Percentiles rank a stretch among this genome's conserved stretches.
Evolutionary conservation across 495 filamentous ascomycete species (phyloP).

Genomic region (Penicillium coffeae): DNA sequence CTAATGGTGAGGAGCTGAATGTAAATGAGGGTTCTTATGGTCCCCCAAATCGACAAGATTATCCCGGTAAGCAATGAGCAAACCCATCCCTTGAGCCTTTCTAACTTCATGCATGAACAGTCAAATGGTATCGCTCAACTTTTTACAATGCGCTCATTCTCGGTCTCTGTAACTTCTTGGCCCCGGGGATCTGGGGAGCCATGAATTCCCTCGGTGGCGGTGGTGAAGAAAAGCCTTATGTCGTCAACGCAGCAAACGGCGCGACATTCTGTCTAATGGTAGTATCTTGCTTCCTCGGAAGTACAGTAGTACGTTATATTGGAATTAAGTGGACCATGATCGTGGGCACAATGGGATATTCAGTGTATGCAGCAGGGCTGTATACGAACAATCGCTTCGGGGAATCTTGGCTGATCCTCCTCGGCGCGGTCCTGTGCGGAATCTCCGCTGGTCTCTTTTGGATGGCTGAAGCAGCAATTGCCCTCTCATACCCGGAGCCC

Average conservation of each 20-base stretch:
- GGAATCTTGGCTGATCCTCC: slow-evolving; percentile 57
- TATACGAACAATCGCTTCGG: slow-evolving; percentile 66
- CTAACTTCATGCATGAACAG: slow-evolving; percentile 14
- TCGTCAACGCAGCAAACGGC: slow-evolving; percentile 68
- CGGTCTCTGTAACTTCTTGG: slow-evolving; percentile 59
- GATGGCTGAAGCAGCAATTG: slow-evolving; percentile 63
- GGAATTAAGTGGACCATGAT: slow-evolving; percentile 63
- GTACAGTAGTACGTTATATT: slow-evolving; percentile 52
- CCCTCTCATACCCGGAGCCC: slow-evolving; percentile 60
- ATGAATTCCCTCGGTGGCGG: slow-evolving; percentile 70
- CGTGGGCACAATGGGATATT: slow-evolving; percentile 62
- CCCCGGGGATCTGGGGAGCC: slow-evolving; percentile 64
- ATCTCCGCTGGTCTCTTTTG: slow-evolving; percentile 64
- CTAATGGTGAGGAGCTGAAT: background rate
- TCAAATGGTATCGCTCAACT: slow-evolving; percentile 63
- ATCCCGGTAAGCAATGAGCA: slow-evolving; percentile 21
- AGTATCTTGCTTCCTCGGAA: slow-evolving; percentile 54
- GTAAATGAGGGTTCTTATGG: slow-evolving; percentile 1
- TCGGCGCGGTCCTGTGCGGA: slow-evolving; percentile 63
- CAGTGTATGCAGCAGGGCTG: slow-evolving; percentile 60
- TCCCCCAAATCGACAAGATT: slow-evolving; percentile 1
- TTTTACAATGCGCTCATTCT: slow-evolving; percentile 62
- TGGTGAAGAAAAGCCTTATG: slow-evolving; percentile 56
- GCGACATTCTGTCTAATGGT: slow-evolving; percentile 66
- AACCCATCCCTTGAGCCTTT: background rate